Conservation (phyloP, 257 asterid species). For the Solanum arcanum region DNA sequence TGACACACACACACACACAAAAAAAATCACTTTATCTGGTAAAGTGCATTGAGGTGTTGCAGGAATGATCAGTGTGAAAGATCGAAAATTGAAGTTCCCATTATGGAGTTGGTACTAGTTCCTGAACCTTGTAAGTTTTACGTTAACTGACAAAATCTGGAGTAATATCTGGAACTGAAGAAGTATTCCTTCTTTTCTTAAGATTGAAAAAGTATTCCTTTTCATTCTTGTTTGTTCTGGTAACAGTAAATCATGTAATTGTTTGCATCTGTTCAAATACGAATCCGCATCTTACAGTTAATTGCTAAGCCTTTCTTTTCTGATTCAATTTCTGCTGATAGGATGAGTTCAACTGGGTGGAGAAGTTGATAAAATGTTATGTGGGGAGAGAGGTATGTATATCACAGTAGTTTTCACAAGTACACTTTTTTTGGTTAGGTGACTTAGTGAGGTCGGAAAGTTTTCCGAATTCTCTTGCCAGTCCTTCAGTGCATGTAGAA, state of each 20-base stretch:
- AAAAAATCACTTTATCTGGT: background rate
- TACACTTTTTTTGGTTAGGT: background rate
- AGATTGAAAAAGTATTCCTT: background rate
- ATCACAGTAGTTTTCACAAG: background rate
- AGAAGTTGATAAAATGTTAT: conserved; percentile 48
- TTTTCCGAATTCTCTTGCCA: background rate
- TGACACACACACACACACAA: background rate
- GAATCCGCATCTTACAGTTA: background rate
- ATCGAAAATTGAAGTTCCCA: background rate
- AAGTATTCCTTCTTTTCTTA: background rate
- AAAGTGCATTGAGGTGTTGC: background rate
- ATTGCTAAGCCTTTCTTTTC: background rate
- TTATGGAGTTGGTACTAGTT: background rate
- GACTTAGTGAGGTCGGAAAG: background rate
- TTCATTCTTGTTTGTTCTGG: background rate
- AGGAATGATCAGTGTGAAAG: background rate
- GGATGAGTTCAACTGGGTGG: conserved; percentile 84
- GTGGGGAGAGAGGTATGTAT: conserved; percentile 82
- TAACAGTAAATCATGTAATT: background rate
- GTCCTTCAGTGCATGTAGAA: background rate
- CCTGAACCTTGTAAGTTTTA: background rate
- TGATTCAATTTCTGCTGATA: conserved; percentile 1
- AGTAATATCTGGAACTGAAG: background rate
- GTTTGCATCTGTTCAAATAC: background rate
- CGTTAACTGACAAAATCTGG: background rate